Base-by-base conservation (phyloP, 495 filamentous ascomycete species). In the Aspergillus steynii region DNA sequence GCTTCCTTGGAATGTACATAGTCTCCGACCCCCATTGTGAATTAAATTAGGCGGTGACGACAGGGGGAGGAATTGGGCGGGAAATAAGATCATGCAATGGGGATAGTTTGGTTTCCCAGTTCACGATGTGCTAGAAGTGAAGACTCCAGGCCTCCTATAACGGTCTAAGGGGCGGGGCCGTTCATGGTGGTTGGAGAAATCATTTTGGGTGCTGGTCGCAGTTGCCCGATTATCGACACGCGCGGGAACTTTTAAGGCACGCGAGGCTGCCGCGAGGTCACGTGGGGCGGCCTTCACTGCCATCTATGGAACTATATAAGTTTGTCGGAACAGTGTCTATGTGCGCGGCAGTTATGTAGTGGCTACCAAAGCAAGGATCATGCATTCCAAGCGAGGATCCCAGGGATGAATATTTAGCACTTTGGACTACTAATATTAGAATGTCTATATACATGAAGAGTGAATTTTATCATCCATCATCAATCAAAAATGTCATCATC, bases 11-110 rank as follows among this genome's bases (percentile, higher is more conserved):
- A 74, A 60, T 77, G 76, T 63, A 80, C 64, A 67, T 75, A 80
- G 57, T 80, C 75, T 51, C 77, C 77, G 54, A 80, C 77, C 15
- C 75, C 76, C 77, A 80, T 80, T 51, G 48, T 73, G 62, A 25
- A 50, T 32, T 42, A 32, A 31, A 25, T 25, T 28, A 54, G 14
- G 37, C 37, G 37, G 37, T 42, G 37, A 42, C 26, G 28, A 51
- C 54, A 58, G 45, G 47, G 48, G 48, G 56, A 54, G 12, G 27
- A 47, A 50, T 27, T 25, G 10, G 8, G 20, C 25, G 32, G 12
- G 27, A 9, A 25, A 49, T 29, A 28, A 26, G 48, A 32, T 25
- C 51, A 55, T 49, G 6, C 20, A 48, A 49, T 27, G 7, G 34
- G 42, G n/a, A 26, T 5, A 48, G 2, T 50, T 58, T 9, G 20